These are phyloP conservation scores for Neofusicoccum laricinum DNA, from an alignment of 2,329 filamentous ascomycete genomes.

Conservation along the genomic window DNA sequence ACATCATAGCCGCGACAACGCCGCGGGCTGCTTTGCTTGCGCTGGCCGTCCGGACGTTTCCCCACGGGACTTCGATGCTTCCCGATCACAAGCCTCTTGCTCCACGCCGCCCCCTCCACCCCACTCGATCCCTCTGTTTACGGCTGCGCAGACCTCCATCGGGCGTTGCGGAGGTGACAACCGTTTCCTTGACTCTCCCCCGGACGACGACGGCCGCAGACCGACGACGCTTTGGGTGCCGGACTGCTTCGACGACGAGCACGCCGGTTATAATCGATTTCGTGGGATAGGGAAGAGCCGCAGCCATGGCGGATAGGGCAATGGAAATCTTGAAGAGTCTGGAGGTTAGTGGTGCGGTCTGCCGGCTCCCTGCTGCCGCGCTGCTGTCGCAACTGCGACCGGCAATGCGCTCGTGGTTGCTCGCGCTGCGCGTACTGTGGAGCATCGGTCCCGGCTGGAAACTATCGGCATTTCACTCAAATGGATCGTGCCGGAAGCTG, in stretches of 20 bases:
- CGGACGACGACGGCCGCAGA: too few species aligned
- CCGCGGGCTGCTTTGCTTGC: neutral
- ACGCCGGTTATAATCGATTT: neutral
- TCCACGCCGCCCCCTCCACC: too few species aligned
- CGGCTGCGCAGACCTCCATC: too few species aligned
- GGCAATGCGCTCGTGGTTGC: too few species aligned
- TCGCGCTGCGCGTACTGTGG: neutral
- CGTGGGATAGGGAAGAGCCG: neutral
- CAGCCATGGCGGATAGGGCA: neutral
- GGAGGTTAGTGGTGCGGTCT: constrained; percentile 1
- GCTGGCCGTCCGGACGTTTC: neutral
- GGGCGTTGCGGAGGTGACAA: too few species aligned
- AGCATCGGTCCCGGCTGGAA: neutral
- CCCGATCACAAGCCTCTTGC: too few species aligned
- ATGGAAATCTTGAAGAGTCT: constrained; percentile 10
- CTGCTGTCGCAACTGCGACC: neutral
- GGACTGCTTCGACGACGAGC: neutral
- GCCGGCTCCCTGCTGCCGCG: neutral
- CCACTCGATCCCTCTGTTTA: too few species aligned
- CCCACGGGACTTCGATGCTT: neutral
- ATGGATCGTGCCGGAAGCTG: neutral
- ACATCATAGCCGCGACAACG: constrained; percentile 11
- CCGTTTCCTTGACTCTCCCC: too few species aligned
- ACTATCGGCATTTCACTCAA: neutral
- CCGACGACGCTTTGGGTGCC: too few species aligned